Evolutionary conservation across 257 asterid species (phyloP), one percentile per base, ranked within the genome.

Genomic region (Thymus mandschuricus): DNA sequence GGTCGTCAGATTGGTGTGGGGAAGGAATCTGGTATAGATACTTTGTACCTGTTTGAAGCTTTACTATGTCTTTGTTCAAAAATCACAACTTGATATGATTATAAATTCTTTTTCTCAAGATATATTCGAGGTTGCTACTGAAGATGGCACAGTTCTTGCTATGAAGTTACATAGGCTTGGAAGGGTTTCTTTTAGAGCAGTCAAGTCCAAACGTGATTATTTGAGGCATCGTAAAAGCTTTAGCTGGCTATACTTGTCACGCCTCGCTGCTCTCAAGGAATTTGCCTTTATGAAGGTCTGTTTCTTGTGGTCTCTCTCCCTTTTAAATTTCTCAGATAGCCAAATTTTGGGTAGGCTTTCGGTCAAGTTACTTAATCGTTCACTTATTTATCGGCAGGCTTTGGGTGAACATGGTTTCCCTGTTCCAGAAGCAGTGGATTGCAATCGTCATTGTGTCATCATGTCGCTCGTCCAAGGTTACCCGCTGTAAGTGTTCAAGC

Each of bases 101-200:
- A 71, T 44, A 30, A 3, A 40, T 65, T 60, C 21, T 30, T 59
- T 45, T 38, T 81, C 60, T 67, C 66, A 69, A 95, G 99, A 95
- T 83, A 92, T 95, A 59, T 95, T 92, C 81, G 98, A 95, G 87
- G 99, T 95, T 73, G 95, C 92, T 60, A 89, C 87, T 7, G 97
- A 95, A 84, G 99, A 95, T 84, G 99, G 98, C 55, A 84, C 93
- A 2, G 69, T 92, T 82, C 93, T 92, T 65, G 99, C 97, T 40
- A 89, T 95, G 95, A 95, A 95, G 87, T 84, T 95, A 44, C 99
- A 92, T 82, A 89, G 98, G 81, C 97, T 94, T 62, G 99, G 99
- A 57, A 89, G 99, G 79, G 82, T 80, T 60, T 94, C 98, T 30
- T 94, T 95, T 72, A 88, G 99, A 81, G 99, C 98, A 62, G 99